Evolutionary conservation across 1,284 basidiomycete species (phyloP), one percentile per base, ranked within the genome.

Genomic region (Heterobasidion occidentale): DNA sequence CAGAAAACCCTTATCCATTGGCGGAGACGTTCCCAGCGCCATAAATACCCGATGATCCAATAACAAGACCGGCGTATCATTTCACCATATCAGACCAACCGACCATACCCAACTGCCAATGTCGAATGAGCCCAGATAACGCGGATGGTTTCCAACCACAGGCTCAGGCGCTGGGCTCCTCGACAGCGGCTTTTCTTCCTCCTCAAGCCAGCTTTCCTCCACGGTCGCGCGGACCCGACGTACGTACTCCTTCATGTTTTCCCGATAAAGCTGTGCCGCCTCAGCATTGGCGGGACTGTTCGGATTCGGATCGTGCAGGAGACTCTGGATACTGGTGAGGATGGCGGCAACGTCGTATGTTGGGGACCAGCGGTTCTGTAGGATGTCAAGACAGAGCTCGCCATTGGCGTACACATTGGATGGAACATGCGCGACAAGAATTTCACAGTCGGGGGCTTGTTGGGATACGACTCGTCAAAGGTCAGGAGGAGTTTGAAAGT

Each of bases 281-380:
- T 99, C 96, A 1, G 94, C 94, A 67, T 99, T 99, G 1, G 96
- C 96, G 6, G 96, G 96, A 68, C 93, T 96, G 67, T 94, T 94
- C 1, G 96, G 95, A 71, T 99, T 99, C 9, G 96, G 96, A 71
- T 99, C 96, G 68, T 98, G 95, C 60, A 99, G 75, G 56, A 99
- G 74, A 71, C 89, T 92, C 71, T 98, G 96, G 61, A 99, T 95
- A 61, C 88, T 91, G 1, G 96, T 99, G 62, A 99, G 79, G 70
- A 98, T 98, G 17, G 96, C 96, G 8, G 95, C 94, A 48, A 99
- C 96, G 68, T 99, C 96, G 72, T 99, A 99, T 1, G 96, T 98
- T 7, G 96, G 96, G 35, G 87, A 92, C 96, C 96, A 99, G 34
- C 96, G 81, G 69, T 99, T 99, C 76, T 99, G 96, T 38, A 99